These are phyloP conservation scores for Chaetomium fimeti DNA, from an alignment of 495 filamentous ascomycete genomes.

Conservation along the genomic window DNA sequence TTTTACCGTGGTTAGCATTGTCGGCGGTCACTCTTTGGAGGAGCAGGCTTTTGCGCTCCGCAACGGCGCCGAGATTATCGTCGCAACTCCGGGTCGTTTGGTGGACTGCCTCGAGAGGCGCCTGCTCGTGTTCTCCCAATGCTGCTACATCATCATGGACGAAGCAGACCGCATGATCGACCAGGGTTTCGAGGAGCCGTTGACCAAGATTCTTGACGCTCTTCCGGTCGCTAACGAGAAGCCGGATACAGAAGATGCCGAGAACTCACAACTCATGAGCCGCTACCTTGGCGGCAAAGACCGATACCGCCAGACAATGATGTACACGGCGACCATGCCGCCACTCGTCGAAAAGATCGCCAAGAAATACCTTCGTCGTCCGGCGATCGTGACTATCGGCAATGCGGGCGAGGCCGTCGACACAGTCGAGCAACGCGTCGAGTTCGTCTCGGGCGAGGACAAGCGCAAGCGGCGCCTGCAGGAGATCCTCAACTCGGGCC, in stretches of 20 bases:
- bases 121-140: conserved; percentile 86
- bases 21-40: conserved; percentile 93
- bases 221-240: conserved; percentile 94
- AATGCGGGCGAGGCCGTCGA: conserved; percentile 97
- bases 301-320: conserved; percentile 97
- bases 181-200: conserved; percentile 93
- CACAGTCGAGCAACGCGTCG: conserved; percentile 95
- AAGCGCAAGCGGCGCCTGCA: conserved; percentile 94
- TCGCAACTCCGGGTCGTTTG: conserved; percentile 94
- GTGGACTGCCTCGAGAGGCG: conserved; percentile 96
- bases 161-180: conserved; percentile 99
- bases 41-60: conserved; percentile 91
- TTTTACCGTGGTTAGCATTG: conserved; percentile 94
- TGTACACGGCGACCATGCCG: conserved; percentile 99
- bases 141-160: conserved; percentile 96
- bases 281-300: conserved; percentile 78
- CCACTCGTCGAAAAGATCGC: conserved; percentile 91
- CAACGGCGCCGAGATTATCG: conserved; percentile 98
- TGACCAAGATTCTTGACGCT: conserved; percentile 98
- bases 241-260: conserved; percentile 91
- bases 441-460: conserved; percentile 89
- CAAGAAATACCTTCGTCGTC: conserved; percentile 89
- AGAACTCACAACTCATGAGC: conserved; percentile 81
- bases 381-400: conserved; percentile 92
- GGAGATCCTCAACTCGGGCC: conserved; percentile 81